These are phyloP conservation scores for Ophiostoma perfectum DNA, from an alignment of 2,329 filamentous ascomycete species.

Conservation along the genomic window DNA sequence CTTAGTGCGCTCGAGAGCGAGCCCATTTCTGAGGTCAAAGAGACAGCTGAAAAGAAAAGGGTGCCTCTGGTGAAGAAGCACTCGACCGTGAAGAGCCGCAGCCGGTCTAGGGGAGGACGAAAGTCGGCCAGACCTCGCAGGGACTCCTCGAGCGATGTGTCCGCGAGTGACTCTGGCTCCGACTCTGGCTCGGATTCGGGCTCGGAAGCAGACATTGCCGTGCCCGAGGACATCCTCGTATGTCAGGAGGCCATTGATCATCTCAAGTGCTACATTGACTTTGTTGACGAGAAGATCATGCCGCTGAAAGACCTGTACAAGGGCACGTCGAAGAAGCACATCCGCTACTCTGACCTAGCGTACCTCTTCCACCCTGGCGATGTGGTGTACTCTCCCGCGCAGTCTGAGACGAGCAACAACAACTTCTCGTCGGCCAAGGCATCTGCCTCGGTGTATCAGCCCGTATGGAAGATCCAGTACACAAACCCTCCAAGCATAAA, in stretches of 20 bases:
- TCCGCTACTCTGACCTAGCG: constrained; percentile 42
- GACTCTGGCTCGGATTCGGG: neutral
- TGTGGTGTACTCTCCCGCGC: constrained; percentile 37
- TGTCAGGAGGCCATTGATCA: constrained; percentile 38
- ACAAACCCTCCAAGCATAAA: neutral
- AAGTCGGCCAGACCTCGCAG: neutral
- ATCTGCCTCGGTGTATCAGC: neutral
- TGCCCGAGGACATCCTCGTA: constrained; percentile 29
- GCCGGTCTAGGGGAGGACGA: neutral
- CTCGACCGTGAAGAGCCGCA: neutral
- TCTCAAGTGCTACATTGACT: constrained; percentile 42
- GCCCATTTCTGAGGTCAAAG: neutral
- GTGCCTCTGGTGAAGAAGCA: neutral
- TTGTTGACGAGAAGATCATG: constrained; percentile 41
- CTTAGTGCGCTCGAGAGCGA: neutral
- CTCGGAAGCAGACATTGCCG: neutral
- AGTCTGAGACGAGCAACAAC: constrained; percentile 12
- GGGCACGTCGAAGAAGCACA: constrained; percentile 25
- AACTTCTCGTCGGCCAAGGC: neutral
- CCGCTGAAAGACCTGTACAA: constrained; percentile 33
- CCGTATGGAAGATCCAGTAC: neutral
- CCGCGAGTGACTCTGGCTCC: neutral
- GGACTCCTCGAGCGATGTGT: neutral
- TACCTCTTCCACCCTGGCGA: constrained; percentile 39
- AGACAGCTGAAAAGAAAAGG: neutral